Evolutionary conservation across 768 basidiomycete species (phyloP), one percentile per base, ranked within the genome.

Genomic region (Mycena latifolia): DNA sequence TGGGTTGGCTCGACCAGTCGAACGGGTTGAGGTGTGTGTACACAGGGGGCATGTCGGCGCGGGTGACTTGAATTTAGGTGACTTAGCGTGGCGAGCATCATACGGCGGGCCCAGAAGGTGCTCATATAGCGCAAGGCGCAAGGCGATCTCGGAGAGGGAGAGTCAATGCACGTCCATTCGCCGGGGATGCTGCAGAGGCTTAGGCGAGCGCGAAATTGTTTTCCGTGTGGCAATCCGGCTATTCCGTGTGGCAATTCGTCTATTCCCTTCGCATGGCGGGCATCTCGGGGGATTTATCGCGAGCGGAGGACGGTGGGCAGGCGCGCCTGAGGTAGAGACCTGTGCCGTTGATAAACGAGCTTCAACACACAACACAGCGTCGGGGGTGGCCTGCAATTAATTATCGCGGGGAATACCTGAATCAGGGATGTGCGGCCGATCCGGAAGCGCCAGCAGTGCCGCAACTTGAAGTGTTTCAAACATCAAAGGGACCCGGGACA

Each of bases 21-120:
- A 79, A 85, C 7, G 84, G 84, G 65, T 84, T 78, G 63, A 77
- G 60, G 54, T 63, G 43, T 18, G 61, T 70, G 31, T 62, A 1
- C 15, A 56, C 43, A 3, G 57, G 37, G 18, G 52, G 63, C 63
- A 66, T 61, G 17, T 55, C 54, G 59, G 29, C 3, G 27, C 27
- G 28, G 48, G 25, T n/a, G 48, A 7, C 28, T 48, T 22, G 46
- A 11, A 6, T 25, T 50, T 50, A 14, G 37, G 6, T 29, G 33
- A 35, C 10, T 50, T 50, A 9, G 7, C 47, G 48, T 27, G 48
- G 1, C 14, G 48, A 50, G 27, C 3, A 28, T 27, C 18, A 5
- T 29, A 15, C 14, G 5, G 28, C 28, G 37, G 12, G 12, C 39
- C 25, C 33, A 12, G 47, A 22, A n/a, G 20, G 11, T 20, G 25